Percentiles rank a stretch among this genome's conserved stretches.
Conservation (phyloP, 176 grass and related monocot genomes). For the Areca catechu region DNA sequence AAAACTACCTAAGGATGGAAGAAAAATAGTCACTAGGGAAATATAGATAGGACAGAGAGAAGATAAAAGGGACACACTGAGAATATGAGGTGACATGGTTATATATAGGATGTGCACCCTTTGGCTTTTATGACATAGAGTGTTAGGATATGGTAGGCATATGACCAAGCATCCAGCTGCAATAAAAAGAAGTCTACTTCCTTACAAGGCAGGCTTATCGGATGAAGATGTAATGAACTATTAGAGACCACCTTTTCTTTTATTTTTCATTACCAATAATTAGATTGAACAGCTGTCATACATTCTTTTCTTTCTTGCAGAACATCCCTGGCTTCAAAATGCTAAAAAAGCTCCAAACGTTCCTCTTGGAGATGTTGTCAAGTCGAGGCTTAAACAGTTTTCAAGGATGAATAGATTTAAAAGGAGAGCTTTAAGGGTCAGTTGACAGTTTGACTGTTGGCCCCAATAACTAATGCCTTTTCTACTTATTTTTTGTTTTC, state of each 20-base stretch:
- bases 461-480: no score
- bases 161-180: no score
- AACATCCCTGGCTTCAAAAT: slow-evolving; percentile 5
- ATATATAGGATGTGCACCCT: no score
- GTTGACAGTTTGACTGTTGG: not conserved
- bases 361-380: not conserved
- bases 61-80: no score
- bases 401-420: slow-evolving; percentile 4
- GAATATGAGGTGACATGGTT: no score
- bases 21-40: no score
- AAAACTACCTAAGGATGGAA: no score
- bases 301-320: slow-evolving; percentile 4
- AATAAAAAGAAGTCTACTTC: no score
- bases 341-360: not conserved
- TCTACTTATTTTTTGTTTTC: not conserved
- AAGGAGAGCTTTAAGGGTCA: slow-evolving; percentile 4
- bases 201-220: no score
- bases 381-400: not conserved
- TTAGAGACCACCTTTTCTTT: not conserved
- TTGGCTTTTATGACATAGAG: no score
- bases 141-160: no score
- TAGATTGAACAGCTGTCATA: not conserved
- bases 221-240: not conserved
- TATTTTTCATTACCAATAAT: not conserved
- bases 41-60: no score